Percentiles rank a stretch among this genome's conserved stretches.
These are phyloP conservation scores for Garcileccinum viscosum DNA, from an alignment of 1,284 basidiomycete species.

Conservation along the genomic window DNA sequence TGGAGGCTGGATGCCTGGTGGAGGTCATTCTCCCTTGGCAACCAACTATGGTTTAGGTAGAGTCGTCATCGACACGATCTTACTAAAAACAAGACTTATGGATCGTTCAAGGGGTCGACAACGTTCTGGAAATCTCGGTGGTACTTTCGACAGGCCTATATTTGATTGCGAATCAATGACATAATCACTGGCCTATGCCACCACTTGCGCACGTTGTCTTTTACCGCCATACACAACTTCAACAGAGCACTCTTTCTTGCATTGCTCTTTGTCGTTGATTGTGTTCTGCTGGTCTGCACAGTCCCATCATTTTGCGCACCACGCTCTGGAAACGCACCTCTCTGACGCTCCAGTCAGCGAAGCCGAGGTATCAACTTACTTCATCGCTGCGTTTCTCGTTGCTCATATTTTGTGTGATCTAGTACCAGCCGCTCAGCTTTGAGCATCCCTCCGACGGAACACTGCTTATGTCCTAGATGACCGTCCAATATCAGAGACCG, in stretches of 20 bases:
- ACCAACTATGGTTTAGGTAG: conserved; percentile 52
- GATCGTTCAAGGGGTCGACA: too few relatives aligned
- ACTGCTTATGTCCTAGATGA: conserved; percentile 60
- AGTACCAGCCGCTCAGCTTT: conserved; percentile 69
- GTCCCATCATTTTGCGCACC: conserved; percentile 22
- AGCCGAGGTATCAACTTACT: conserved; percentile 16
- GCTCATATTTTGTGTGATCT: conserved; percentile 1
- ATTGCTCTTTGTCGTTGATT: conserved; percentile 54
- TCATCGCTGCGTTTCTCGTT: background rate
- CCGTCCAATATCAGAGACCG: conserved; percentile 64
- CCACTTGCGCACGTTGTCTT: conserved; percentile 7
- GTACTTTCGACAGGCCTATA: conserved; percentile 23
- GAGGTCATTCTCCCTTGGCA: conserved; percentile 49
- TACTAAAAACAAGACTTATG: too few relatives aligned
- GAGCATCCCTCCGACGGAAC: conserved; percentile 54
- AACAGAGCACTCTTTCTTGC: conserved; percentile 57
- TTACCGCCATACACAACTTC: conserved; percentile 45
- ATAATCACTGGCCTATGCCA: conserved; percentile 7
- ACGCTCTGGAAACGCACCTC: conserved; percentile 15
- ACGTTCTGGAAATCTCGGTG: conserved; percentile 39
- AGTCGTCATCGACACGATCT: too few relatives aligned
- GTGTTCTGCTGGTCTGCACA: conserved; percentile 65
- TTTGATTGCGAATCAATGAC: conserved; percentile 20
- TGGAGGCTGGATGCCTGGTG: conserved; percentile 50
- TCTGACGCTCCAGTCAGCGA: conserved; percentile 4